These are phyloP conservation scores for Chernovozyma sophiae-reginae DNA, from an alignment of 1,139 yeast species.

Conservation along the genomic window DNA sequence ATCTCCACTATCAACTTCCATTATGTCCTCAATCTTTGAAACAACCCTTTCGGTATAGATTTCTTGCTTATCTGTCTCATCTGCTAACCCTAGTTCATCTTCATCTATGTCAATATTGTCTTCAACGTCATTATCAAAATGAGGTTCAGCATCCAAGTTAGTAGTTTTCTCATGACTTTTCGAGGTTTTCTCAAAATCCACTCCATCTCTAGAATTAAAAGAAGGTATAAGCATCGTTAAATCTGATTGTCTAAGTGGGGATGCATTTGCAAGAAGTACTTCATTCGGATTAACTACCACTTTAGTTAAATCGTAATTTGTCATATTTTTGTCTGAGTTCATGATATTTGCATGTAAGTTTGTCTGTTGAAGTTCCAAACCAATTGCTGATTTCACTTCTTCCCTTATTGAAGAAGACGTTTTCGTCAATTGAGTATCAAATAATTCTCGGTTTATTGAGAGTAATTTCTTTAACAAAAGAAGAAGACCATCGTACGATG, in stretches of 20 bases:
- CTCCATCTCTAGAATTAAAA: conserved; percentile 15
- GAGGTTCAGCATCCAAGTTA: conserved; percentile 10
- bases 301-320: conserved; percentile 28
- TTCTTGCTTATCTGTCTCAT: conserved; percentile 2
- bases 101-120: conserved; percentile 10
- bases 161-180: conserved; percentile 5
- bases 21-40: conserved; percentile 2
- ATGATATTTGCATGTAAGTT: background rate
- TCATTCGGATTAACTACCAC: conserved; percentile 16
- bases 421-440: conserved; percentile 23
- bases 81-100: conserved; percentile 7
- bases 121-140: conserved; percentile 10
- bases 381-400: conserved; percentile 18
- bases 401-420: conserved; percentile 23
- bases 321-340: conserved; percentile 1
- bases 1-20: conserved; percentile 5
- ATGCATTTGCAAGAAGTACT: conserved; percentile 14
- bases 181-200: conserved; percentile 8
- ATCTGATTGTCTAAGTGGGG: conserved; percentile 33
- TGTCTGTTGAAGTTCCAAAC: conserved; percentile 11
- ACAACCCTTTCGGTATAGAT: too few species aligned
- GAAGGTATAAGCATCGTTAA: conserved; percentile 37
- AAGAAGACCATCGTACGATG: conserved; percentile 21
- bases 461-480: conserved; percentile 26
- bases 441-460: conserved; percentile 26